Percentiles rank a stretch among this genome's conserved stretches.
Conservation (phyloP, 176 grass and related monocot genomes). For the Alopecurus myosuroides region DNA sequence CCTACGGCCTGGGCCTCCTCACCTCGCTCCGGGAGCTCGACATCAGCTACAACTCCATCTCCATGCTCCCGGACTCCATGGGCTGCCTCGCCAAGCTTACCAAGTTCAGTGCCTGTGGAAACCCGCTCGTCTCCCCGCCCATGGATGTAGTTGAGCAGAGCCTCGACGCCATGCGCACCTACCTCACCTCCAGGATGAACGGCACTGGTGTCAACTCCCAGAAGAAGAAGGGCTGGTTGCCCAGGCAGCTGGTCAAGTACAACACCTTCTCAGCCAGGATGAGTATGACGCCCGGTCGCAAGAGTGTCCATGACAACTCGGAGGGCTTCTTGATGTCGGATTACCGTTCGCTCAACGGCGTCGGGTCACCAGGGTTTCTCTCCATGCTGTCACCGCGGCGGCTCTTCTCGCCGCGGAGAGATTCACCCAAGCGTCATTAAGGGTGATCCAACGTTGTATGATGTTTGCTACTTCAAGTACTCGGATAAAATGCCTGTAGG, state of each 20-base stretch:
- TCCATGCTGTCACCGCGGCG: conserved; percentile 68
- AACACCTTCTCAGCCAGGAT: conserved; percentile 53
- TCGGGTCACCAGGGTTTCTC: conserved; percentile 64
- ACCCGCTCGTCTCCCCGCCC: conserved; percentile 74
- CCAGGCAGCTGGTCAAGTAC: conserved; percentile 58
- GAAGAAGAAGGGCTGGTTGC: conserved; percentile 53
- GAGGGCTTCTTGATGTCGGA: conserved; percentile 66
- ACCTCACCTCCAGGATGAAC: conserved; percentile 68
- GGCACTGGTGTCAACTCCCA: conserved; percentile 14
- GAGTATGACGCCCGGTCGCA: conserved; percentile 36
- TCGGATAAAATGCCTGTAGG: conserved; percentile 4
- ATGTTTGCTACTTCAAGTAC: conserved; percentile 12
- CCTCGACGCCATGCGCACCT: conserved; percentile 66
- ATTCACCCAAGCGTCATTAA: conserved; percentile 42
- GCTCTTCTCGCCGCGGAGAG: conserved; percentile 68
- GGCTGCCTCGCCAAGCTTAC: conserved; percentile 77
- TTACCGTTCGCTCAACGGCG: conserved; percentile 60
- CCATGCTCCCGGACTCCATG: conserved; percentile 69
- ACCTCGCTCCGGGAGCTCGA: conserved; percentile 79
- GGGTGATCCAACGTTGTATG: conserved; percentile 10
- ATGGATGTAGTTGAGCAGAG: conserved; percentile 75
- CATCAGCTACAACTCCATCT: conserved; percentile 90
- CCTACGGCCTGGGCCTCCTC: conserved; percentile 73
- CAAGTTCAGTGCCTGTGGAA: conserved; percentile 62
- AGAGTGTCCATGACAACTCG: conserved; percentile 20